A percentile compares a stretch with the other conserved stretches of the same genome.
phyloP scores from a whole-genome alignment of 495 filamentous ascomycete genomes.

The Podospora anserina region DNA sequence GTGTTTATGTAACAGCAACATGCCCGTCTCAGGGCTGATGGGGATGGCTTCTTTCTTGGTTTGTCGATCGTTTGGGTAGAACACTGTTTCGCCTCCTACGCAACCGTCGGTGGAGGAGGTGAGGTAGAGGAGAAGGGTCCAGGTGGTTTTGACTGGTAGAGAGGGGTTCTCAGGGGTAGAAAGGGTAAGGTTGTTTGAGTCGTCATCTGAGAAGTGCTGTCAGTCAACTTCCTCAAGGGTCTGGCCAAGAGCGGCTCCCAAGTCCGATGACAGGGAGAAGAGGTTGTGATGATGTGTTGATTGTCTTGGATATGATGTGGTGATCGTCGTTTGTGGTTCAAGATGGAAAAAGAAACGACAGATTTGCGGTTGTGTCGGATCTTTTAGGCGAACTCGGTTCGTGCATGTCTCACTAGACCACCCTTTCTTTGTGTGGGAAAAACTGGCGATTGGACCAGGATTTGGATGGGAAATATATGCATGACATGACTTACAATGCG shows the following conservation, averaged over 20 bases:
- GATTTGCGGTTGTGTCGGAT: not conserved
- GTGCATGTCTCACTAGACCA: not conserved
- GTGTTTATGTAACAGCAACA: constrained; percentile 84
- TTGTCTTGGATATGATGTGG: not conserved
- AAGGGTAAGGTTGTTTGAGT: constrained; percentile 65
- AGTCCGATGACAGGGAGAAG: not conserved
- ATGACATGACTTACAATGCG: constrained; percentile 64
- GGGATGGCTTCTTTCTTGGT: constrained; percentile 59
- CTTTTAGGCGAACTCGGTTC: no score
- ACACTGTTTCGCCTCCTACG: constrained; percentile 83
- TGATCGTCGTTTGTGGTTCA: not conserved
- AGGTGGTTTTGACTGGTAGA: constrained; percentile 75
- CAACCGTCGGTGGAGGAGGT: constrained; percentile 51
- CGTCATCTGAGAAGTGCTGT: constrained; percentile 58
- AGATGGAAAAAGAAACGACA: not conserved
- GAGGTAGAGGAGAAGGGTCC: constrained; percentile 88
- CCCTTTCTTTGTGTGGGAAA: no score
- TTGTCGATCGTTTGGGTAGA: constrained; percentile 71
- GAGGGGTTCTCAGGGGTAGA: constrained; percentile 29
- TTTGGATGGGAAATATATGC: not conserved
- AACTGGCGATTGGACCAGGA: not conserved
- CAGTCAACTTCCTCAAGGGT: no score
- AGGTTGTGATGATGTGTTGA: not conserved
- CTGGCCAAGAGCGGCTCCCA: no score
- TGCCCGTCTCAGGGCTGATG: constrained; percentile 72